These are phyloP conservation scores for Lodderomyces elongisporus DNA, from an alignment of 1,139 yeast genomes.

Conservation along the genomic window DNA sequence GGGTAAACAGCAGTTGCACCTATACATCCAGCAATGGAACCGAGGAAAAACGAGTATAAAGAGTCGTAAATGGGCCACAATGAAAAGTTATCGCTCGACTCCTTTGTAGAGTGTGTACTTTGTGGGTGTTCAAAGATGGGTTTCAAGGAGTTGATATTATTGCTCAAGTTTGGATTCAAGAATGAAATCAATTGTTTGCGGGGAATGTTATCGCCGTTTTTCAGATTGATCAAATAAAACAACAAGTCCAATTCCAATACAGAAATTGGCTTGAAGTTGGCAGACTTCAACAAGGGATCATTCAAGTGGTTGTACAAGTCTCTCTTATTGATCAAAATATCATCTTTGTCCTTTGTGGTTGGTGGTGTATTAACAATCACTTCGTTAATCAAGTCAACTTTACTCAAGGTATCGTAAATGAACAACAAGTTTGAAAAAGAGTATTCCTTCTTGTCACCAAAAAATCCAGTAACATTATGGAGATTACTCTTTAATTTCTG, in stretches of 20 bases:
- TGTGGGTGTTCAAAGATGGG: slow-evolving; percentile 45
- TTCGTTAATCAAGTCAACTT: slow-evolving; percentile 52
- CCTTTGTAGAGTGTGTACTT: slow-evolving; percentile 24
- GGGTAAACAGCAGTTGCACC: slow-evolving; percentile 99
- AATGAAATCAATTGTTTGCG: slow-evolving; percentile 49
- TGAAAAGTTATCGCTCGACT: slow-evolving; percentile 37
- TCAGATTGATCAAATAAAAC: slow-evolving; percentile 41
- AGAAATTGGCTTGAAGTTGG: slow-evolving; percentile 47
- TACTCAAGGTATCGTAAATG: slow-evolving; percentile 39
- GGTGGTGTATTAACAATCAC: slow-evolving; percentile 56
- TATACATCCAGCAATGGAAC: slow-evolving; percentile 94
- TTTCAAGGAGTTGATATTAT: slow-evolving; percentile 30
- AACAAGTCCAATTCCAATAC: slow-evolving; percentile 42
- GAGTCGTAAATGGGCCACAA: slow-evolving; percentile 72
- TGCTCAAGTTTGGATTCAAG: slow-evolving; percentile 43
- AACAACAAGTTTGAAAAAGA: slow-evolving; percentile 42
- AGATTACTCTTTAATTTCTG: slow-evolving; percentile 34
- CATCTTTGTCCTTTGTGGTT: slow-evolving; percentile 39
- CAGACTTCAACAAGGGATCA: slow-evolving; percentile 47
- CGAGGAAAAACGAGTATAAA: slow-evolving; percentile 79
- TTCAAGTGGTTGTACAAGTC: slow-evolving; percentile 45
- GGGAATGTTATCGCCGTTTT: slow-evolving; percentile 43
- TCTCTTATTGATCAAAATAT: slow-evolving; percentile 38
- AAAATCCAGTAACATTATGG: slow-evolving; percentile 33
- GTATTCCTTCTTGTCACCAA: slow-evolving; percentile 26